phyloP scores from a whole-genome alignment of 352 stramenopile species.

The Phytophthora rubi region DNA sequence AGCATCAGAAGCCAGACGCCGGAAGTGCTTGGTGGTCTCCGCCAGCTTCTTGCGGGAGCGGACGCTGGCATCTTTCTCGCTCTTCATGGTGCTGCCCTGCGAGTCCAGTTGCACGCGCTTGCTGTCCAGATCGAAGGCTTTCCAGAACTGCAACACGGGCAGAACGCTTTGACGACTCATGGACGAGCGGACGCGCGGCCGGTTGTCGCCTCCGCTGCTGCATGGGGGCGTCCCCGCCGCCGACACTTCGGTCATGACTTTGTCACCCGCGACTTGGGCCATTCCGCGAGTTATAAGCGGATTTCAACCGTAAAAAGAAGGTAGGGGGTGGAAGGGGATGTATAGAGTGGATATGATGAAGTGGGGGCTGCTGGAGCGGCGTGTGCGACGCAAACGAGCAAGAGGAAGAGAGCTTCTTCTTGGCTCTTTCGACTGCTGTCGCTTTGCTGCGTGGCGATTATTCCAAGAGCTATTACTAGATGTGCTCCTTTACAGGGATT shows the following conservation, averaged over 20 bases:
- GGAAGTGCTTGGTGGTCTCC: conserved; percentile 86
- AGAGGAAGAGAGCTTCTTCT: conserved; percentile 16
- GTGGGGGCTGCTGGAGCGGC: neutral
- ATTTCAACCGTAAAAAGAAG: conserved; percentile 4
- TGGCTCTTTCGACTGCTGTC: neutral
- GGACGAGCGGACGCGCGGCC: conserved; percentile 18
- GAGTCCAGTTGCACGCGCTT: conserved; percentile 83
- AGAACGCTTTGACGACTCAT: conserved; percentile 38
- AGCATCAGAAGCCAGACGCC: conserved; percentile 61
- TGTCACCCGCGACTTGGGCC: conserved; percentile 34
- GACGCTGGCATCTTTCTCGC: conserved; percentile 81
- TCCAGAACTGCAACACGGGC: conserved; percentile 86
- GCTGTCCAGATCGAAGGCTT: conserved; percentile 88
- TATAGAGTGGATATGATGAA: conserved; percentile 4
- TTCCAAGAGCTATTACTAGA: conserved; percentile 30
- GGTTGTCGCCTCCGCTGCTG: conserved; percentile 23
- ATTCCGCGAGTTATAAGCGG: conserved; percentile 9
- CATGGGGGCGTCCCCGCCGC: conserved; percentile 16
- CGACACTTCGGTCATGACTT: conserved; percentile 36
- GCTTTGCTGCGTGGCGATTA: conserved; percentile 15
- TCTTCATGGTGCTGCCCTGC: conserved; percentile 83
- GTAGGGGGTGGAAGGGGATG: conserved; percentile 9
- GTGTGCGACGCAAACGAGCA: neutral
- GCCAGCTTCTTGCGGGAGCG: conserved; percentile 86
- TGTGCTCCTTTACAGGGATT: conserved; percentile 21